Conservation (phyloP, 192 early-diverging fungal genomes). For the Backusella tarrabulga region DNA sequence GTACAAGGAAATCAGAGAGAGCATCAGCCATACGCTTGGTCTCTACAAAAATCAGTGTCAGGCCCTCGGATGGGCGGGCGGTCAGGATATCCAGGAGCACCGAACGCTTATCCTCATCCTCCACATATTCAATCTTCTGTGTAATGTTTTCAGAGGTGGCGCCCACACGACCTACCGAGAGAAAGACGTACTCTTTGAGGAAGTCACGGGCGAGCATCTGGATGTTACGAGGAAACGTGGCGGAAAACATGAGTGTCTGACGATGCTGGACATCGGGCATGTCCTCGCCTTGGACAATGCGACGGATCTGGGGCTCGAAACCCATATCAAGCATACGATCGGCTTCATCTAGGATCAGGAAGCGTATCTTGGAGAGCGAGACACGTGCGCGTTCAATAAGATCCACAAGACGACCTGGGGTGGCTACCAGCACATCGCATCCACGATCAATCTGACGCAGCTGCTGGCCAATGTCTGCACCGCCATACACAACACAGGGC, state of each 20-base stretch:
- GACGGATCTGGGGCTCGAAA: constrained; percentile 90
- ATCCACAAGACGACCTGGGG: constrained; percentile 96
- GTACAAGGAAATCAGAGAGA: constrained; percentile 76
- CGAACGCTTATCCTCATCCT: constrained; percentile 92
- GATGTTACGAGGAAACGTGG: constrained; percentile 90
- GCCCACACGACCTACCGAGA: constrained; percentile 91
- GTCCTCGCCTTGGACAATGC: constrained; percentile 80
- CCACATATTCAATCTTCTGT: constrained; percentile 90
- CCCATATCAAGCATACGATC: constrained; percentile 98
- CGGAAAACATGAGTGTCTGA: constrained; percentile 95
- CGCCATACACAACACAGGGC: constrained; percentile 94
- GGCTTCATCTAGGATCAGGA: constrained; percentile 93
- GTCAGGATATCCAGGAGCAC: constrained; percentile 81
- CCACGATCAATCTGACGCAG: constrained; percentile 87
- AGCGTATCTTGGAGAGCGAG: constrained; percentile 76
- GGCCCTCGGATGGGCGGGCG: constrained; percentile 46
- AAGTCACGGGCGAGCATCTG: constrained; percentile 87
- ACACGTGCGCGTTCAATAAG: constrained; percentile 80
- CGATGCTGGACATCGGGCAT: constrained; percentile 76
- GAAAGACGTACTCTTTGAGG: constrained; percentile 80
- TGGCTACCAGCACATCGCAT: constrained; percentile 91
- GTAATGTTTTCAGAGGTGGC: constrained; percentile 96
- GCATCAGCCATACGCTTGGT: constrained; percentile 95
- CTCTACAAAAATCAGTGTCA: constrained; percentile 97
- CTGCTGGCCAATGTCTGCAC: constrained; percentile 89